phyloP scores from a whole-genome alignment of 331 rosid genomes.

The Stylosanthes scabra region DNA sequence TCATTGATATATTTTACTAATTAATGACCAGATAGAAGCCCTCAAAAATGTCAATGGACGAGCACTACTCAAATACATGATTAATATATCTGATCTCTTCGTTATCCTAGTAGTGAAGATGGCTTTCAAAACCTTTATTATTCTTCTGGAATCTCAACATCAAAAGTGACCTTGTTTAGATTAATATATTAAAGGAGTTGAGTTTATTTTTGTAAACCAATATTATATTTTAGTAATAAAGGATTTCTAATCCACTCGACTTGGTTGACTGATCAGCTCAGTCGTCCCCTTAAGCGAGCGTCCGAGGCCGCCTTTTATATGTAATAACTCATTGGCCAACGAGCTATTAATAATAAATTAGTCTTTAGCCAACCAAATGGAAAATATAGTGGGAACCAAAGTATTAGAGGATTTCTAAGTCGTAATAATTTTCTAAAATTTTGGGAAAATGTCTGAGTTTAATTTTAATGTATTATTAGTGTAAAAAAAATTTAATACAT shows the following conservation, averaged over 20 bases:
- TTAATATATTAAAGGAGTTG: not conserved
- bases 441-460: not conserved
- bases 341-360: too few relatives aligned
- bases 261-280: too few relatives aligned
- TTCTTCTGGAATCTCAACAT: not conserved
- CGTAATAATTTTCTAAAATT: not conserved
- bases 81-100: slow-evolving; percentile 5
- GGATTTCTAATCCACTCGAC: not conserved
- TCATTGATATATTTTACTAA: not conserved
- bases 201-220: not conserved
- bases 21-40: not conserved
- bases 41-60: not conserved
- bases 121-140: not conserved
- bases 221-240: not conserved
- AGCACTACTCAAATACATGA: not conserved
- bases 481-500: too few relatives aligned
- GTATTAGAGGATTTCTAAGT: not conserved
- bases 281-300: too few relatives aligned
- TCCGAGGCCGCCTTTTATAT: too few relatives aligned
- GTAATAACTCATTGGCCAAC: too few relatives aligned
- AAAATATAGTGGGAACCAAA: not conserved
- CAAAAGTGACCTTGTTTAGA: not conserved
- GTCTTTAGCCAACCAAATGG: too few relatives aligned
- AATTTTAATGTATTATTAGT: not conserved
- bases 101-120: not conserved